phyloP scores from a whole-genome alignment of 371 early-diverging fungal species.

The Mitosporidium daphniae region DNA sequence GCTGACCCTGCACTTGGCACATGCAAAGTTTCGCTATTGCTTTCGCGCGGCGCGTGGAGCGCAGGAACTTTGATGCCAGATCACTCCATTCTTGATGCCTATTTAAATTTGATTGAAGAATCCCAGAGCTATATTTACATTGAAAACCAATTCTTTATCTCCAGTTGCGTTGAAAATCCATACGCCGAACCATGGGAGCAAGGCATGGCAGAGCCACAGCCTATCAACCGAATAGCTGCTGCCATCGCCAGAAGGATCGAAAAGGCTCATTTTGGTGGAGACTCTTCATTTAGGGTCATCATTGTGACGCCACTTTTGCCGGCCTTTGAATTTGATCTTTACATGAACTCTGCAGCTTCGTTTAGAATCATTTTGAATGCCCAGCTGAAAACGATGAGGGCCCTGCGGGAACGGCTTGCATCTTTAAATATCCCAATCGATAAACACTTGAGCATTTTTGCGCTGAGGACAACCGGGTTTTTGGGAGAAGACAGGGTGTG shows the following conservation, averaged over 20 bases:
- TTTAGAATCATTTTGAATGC: conserved; percentile 20
- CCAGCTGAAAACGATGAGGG: conserved; percentile 4
- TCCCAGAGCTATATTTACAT: conserved; percentile 58
- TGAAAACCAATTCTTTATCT: conserved; percentile 70
- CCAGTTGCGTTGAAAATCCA: too few species aligned
- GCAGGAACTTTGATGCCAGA: conserved; percentile 10
- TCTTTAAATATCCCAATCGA: conserved; percentile 4
- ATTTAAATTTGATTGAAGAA: conserved; percentile 21
- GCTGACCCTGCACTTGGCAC: conserved; percentile 9
- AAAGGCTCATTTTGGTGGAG: conserved; percentile 20
- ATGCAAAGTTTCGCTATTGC: conserved; percentile 14
- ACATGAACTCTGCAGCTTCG: conserved; percentile 27
- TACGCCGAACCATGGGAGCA: neutral
- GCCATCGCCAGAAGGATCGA: conserved; percentile 36
- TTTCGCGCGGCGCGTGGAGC: conserved; percentile 11
- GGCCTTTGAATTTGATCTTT: conserved; percentile 44
- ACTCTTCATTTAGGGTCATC: conserved; percentile 38
- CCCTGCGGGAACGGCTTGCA: conserved; percentile 3
- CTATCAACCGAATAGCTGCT: conserved; percentile 19
- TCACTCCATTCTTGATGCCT: conserved; percentile 45
- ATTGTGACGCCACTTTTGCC: conserved; percentile 65
- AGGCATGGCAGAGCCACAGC: neutral
- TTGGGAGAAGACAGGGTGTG: conserved; percentile 10
- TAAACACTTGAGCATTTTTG: conserved; percentile 1
- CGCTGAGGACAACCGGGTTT: conserved; percentile 1